Evolutionary conservation across 2,329 filamentous ascomycete species (phyloP).

Genomic region (Aspergillus sp.): DNA sequence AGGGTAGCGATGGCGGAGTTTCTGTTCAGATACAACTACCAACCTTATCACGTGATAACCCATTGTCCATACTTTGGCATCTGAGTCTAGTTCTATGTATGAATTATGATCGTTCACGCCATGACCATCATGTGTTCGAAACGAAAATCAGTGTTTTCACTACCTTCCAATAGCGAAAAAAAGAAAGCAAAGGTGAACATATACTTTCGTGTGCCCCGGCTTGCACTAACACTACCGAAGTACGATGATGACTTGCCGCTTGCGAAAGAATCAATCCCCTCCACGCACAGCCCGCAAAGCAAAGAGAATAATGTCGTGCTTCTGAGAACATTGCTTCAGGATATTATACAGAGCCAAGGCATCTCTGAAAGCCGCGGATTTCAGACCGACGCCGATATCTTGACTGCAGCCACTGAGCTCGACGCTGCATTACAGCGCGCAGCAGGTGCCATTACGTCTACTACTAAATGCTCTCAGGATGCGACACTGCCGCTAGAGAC

Average conservation of each 20-base stretch:
- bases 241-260: background rate
- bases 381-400: background rate
- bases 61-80: background rate
- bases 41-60: slow-evolving; percentile 4
- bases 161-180: background rate
- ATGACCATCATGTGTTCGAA: slow-evolving; percentile 31
- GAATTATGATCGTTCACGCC: background rate
- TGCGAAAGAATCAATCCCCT: background rate
- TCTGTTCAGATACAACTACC: background rate
- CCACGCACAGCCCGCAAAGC: background rate
- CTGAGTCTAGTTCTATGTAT: background rate
- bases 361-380: no score
- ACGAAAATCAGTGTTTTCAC: slow-evolving; percentile 22
- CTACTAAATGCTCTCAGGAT: background rate
- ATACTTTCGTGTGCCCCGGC: background rate
- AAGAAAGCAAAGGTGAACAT: slow-evolving; percentile 27
- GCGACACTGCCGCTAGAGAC: background rate
- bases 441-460: background rate
- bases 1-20: background rate
- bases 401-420: background rate
- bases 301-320: background rate
- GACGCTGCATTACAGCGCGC: background rate
- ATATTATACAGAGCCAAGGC: slow-evolving; percentile 8
- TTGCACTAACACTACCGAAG: slow-evolving; percentile 2
- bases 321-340: background rate